A percentile compares a stretch with the other conserved stretches of the same genome.
These are phyloP conservation scores for Cladosporium sp. DNA, from an alignment of 2,329 filamentous ascomycete species.

Conservation along the genomic window DNA sequence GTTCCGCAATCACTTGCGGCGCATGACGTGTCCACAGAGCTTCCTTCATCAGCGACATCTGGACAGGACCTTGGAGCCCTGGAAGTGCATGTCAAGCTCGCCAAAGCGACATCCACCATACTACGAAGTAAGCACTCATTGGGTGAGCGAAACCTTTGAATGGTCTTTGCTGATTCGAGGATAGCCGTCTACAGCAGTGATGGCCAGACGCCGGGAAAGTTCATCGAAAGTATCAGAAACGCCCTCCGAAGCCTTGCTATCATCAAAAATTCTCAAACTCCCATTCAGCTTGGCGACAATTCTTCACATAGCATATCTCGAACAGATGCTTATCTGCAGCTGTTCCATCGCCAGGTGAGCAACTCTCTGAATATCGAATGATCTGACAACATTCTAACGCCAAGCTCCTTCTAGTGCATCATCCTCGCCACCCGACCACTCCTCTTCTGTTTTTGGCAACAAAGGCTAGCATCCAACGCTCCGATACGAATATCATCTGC, in stretches of 20 bases:
- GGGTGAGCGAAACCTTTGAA: too few species aligned
- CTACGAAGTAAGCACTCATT: slow-evolving; percentile 36
- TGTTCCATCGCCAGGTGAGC: neutral
- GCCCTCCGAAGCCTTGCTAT: slow-evolving; percentile 19
- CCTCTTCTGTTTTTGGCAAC: neutral
- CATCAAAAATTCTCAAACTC: slow-evolving; percentile 14
- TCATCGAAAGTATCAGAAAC: slow-evolving; percentile 18
- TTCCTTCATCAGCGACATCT: slow-evolving; percentile 41
- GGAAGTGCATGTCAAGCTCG: slow-evolving; percentile 44
- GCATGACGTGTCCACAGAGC: slow-evolving; percentile 45
- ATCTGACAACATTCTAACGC: too few species aligned
- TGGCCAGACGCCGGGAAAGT: slow-evolving; percentile 15
- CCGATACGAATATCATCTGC: neutral
- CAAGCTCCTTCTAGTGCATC: neutral
- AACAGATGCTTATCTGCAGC: neutral
- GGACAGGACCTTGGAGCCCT: slow-evolving; percentile 38
- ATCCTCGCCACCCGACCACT: neutral
- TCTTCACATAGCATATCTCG: slow-evolving; percentile 13
- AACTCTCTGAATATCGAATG: too few species aligned
- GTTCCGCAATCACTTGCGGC: slow-evolving; percentile 47
- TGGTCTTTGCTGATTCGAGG: slow-evolving; percentile 5
- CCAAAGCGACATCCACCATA: slow-evolving; percentile 42
- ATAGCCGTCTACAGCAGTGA: slow-evolving; percentile 21
- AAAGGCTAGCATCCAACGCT: neutral
- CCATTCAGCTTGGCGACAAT: slow-evolving; percentile 19